Evolutionary conservation across 169 alveolate genomes (phyloP).

Genomic region (Cyclospora cayetanensis): DNA sequence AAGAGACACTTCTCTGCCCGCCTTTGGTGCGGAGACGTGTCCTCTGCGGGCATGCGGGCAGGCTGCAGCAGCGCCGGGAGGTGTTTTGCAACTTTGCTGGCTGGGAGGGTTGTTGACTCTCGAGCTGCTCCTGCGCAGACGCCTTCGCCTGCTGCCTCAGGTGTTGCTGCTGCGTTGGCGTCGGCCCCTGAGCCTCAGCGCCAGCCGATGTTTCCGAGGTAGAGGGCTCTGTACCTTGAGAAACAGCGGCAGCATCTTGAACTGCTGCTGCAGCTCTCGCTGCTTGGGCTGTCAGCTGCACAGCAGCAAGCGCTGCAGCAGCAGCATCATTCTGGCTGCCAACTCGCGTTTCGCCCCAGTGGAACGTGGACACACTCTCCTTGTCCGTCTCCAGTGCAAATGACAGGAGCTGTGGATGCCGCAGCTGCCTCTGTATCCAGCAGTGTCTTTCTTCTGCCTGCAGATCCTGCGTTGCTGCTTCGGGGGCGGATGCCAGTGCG

Average conservation of each 20-base stretch:
- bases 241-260: no score
- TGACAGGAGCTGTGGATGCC: background rate
- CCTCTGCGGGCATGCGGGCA: no score
- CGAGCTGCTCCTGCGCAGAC: background rate
- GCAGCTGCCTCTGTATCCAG: background rate
- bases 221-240: no score
- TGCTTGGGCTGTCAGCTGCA: background rate
- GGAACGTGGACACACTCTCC: background rate
- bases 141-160: background rate
- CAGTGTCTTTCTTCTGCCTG: background rate
- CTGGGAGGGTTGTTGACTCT: background rate
- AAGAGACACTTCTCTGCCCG: no score
- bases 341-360: background rate
- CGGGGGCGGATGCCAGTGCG: background rate
- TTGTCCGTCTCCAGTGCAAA: background rate
- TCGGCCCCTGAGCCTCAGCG: background rate
- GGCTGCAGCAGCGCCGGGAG: no score
- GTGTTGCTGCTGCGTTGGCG: background rate
- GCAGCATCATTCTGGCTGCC: slow-evolving; percentile 6
- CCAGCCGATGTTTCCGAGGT: background rate
- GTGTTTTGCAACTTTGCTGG: background rate
- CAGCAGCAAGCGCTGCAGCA: slow-evolving; percentile 23
- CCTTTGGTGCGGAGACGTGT: no score
- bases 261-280: background rate
- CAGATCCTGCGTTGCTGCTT: background rate